phyloP scores from a whole-genome alignment of 2,329 filamentous ascomycete species.

The Stagonosporopsis vannaccii region DNA sequence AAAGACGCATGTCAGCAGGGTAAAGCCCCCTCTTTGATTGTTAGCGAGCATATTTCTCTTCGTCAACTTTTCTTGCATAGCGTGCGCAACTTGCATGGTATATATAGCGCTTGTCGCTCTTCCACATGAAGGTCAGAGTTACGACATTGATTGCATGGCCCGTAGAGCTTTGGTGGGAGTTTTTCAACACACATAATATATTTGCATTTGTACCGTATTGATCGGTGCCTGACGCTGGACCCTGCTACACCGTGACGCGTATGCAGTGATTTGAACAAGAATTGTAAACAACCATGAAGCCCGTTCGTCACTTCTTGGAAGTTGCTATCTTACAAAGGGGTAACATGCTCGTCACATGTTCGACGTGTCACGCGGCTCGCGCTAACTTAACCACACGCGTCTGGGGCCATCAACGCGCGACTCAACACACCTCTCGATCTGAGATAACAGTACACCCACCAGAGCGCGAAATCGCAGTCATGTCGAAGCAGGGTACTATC shows the following conservation, averaged over 20 bases:
- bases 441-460: neutral
- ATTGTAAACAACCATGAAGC: too few relatives aligned
- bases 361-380: constrained; percentile 13
- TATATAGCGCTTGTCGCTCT: constrained; percentile 10
- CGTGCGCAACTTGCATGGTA: constrained; percentile 14
- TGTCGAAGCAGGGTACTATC: constrained; percentile 51
- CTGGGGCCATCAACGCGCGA: neutral
- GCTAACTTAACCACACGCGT: constrained; percentile 18
- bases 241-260: too few relatives aligned
- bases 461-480: constrained; percentile 7
- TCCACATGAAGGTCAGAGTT: neutral
- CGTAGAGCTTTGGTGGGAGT: neutral
- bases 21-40: neutral
- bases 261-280: too few relatives aligned
- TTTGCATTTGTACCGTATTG: neutral
- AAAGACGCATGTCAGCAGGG: neutral
- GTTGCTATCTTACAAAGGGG: neutral
- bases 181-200: neutral
- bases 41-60: constrained; percentile 9
- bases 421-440: neutral
- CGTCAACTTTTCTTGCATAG: constrained; percentile 11
- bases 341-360: constrained; percentile 1
- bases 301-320: too few relatives aligned
- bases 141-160: neutral
- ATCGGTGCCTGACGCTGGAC: too few relatives aligned